These are phyloP conservation scores for Phialophora macrospora DNA, from an alignment of 2,329 filamentous ascomycete species.

Conservation along the genomic window DNA sequence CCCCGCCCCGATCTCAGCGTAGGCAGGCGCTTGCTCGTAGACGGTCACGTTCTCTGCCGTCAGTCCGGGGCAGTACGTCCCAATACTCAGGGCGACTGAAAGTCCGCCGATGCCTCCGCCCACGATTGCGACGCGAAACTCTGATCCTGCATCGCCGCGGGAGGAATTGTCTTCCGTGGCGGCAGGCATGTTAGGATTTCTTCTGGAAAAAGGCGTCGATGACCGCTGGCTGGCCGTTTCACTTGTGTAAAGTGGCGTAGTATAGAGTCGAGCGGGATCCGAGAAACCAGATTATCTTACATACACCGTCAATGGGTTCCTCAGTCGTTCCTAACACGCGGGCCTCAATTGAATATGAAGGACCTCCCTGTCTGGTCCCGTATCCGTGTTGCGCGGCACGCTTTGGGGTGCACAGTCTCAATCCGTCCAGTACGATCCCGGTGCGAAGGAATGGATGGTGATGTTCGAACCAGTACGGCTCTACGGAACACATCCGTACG, in stretches of 20 bases:
- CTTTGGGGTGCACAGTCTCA: neutral
- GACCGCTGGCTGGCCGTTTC: neutral
- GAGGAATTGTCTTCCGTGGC: conserved; percentile 1
- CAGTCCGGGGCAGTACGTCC: conserved; percentile 7
- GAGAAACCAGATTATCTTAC: neutral
- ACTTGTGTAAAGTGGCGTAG: neutral
- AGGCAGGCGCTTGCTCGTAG: conserved; percentile 18
- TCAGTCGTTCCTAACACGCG: neutral
- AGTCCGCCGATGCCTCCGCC: conserved; percentile 18
- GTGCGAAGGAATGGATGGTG: too few relatives aligned
- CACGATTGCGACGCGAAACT: conserved; percentile 14
- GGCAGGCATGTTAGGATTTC: neutral
- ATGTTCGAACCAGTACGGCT: too few relatives aligned
- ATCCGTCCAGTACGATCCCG: too few relatives aligned
- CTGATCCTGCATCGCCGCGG: neutral
- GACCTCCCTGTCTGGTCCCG: neutral
- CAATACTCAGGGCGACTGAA: conserved; percentile 14
- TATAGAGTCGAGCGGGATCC: too few relatives aligned
- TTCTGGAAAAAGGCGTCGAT: neutral
- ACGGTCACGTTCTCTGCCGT: conserved; percentile 10
- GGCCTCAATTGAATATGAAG: neutral
- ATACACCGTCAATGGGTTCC: neutral
- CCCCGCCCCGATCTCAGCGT: conserved; percentile 14
- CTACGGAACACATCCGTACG: too few relatives aligned
- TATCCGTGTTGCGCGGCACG: neutral